A percentile compares a stretch with the other conserved stretches of the same genome.
phyloP scores from a whole-genome alignment of 495 filamentous ascomycete genomes.

The Trichoderma gamsii region DNA sequence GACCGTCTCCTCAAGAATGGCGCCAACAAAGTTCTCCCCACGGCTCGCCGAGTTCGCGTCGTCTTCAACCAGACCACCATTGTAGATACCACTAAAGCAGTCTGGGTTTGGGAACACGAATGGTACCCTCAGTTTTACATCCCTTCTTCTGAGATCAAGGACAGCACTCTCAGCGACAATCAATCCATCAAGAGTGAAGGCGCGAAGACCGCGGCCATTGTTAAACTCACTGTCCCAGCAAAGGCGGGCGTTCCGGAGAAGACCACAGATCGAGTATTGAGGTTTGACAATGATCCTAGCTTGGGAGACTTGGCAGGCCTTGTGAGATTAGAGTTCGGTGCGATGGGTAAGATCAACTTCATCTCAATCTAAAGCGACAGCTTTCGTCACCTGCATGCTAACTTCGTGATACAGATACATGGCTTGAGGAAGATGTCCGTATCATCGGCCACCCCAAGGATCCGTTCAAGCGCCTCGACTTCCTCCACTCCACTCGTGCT shows the following conservation, averaged over 20 bases:
- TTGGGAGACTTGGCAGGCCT: conserved; percentile 4
- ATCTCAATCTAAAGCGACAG: no score
- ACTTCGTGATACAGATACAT: neutral
- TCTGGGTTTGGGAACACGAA: conserved; percentile 34
- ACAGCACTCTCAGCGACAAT: neutral
- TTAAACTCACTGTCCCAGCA: conserved; percentile 13
- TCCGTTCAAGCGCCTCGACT: conserved; percentile 56
- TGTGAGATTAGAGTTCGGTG: conserved; percentile 15
- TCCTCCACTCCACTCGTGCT: conserved; percentile 41
- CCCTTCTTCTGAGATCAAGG: conserved; percentile 6
- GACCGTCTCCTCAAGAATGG: conserved; percentile 23
- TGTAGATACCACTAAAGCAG: conserved; percentile 29
- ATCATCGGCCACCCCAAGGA: conserved; percentile 56
- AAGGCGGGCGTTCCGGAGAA: neutral
- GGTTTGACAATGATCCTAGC: conserved; percentile 1
- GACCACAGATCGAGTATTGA: conserved; percentile 7
- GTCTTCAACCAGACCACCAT: conserved; percentile 26
- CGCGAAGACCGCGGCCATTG: neutral
- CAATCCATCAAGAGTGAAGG: neutral
- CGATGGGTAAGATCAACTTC: conserved; percentile 11
- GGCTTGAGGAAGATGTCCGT: conserved; percentile 45
- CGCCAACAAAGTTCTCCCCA: conserved; percentile 28
- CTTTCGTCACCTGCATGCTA: no score
- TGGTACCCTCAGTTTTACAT: conserved; percentile 29
- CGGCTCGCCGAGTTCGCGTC: conserved; percentile 31